Conservation (phyloP, 2,329 filamentous ascomycete species). For the Pseudogymnoascus sp. region DNA sequence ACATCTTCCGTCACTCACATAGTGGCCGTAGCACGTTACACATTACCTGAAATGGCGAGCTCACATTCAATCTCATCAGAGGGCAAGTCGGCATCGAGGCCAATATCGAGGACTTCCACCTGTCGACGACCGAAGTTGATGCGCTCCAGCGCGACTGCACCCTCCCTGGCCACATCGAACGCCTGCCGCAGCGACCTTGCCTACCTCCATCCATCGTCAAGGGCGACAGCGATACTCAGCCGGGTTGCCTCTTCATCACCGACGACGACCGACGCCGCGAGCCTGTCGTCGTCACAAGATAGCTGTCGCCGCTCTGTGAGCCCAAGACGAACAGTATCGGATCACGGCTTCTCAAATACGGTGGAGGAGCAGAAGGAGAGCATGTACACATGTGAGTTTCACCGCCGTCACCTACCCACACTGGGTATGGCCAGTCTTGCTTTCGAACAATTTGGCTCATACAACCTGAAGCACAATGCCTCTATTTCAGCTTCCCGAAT, state of each 20-base stretch:
- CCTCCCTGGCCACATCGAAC: constrained; percentile 51
- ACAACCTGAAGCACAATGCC: constrained; percentile 1
- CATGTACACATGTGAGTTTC: not conserved
- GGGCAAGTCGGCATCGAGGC: constrained; percentile 30
- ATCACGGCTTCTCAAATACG: constrained; percentile 6
- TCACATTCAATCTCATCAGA: constrained; percentile 3
- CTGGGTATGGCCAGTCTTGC: not conserved
- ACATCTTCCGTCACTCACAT: not conserved
- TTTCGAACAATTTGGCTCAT: not conserved
- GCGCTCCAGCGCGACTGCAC: constrained; percentile 49
- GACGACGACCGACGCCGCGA: constrained; percentile 30
- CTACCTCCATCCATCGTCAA: constrained; percentile 41
- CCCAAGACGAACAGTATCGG: not conserved
- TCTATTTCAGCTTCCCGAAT: constrained; percentile 68
- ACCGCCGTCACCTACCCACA: not conserved
- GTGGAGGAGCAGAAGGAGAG: constrained; percentile 9
- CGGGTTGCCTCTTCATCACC: constrained; percentile 45
- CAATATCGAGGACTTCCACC: constrained; percentile 35
- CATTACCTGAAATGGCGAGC: constrained; percentile 1
- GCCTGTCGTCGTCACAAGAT: constrained; percentile 8
- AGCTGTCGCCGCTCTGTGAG: constrained; percentile 2
- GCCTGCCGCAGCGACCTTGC: constrained; percentile 46
- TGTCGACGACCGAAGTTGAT: constrained; percentile 47
- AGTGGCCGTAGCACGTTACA: not conserved
- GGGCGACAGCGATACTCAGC: constrained; percentile 49